Conservation (phyloP, 169 alveolate genomes). For the Eimeria maxima region DNA sequence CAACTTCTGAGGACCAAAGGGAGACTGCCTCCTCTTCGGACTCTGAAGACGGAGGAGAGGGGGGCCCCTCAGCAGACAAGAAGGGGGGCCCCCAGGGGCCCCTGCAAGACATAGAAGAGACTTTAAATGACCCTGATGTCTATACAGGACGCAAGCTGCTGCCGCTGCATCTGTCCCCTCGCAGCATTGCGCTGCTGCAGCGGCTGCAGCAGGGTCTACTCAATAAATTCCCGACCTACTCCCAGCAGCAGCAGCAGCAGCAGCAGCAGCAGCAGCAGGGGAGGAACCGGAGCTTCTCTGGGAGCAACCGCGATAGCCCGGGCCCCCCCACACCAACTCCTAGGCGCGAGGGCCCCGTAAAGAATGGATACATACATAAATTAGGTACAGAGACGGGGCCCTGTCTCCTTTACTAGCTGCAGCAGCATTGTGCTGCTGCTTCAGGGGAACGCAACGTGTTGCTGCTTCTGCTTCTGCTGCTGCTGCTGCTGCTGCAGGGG, state of each 20-base stretch:
- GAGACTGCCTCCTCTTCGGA: neutral
- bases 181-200: slow-evolving; percentile 42
- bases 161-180: slow-evolving; percentile 49
- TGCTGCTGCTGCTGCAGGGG: slow-evolving; percentile 69
- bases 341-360: neutral
- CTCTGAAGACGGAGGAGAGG: neutral
- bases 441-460: too few species aligned
- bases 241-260: slow-evolving; percentile 43
- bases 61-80: neutral
- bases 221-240: neutral
- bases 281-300: neutral
- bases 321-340: neutral
- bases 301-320: neutral
- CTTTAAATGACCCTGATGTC: neutral
- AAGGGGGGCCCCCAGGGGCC: neutral
- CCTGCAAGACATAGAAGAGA: neutral
- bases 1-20: neutral
- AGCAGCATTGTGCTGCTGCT: neutral
- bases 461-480: slow-evolving; percentile 32
- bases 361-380: slow-evolving; percentile 1
- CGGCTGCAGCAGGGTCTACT: slow-evolving; percentile 4
- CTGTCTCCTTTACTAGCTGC: neutral
- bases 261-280: neutral
- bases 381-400: slow-evolving; percentile 10
- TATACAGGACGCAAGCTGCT: neutral